These are phyloP conservation scores for Agastache rugosa DNA, from an alignment of 257 asterid species.

Conservation along the genomic window DNA sequence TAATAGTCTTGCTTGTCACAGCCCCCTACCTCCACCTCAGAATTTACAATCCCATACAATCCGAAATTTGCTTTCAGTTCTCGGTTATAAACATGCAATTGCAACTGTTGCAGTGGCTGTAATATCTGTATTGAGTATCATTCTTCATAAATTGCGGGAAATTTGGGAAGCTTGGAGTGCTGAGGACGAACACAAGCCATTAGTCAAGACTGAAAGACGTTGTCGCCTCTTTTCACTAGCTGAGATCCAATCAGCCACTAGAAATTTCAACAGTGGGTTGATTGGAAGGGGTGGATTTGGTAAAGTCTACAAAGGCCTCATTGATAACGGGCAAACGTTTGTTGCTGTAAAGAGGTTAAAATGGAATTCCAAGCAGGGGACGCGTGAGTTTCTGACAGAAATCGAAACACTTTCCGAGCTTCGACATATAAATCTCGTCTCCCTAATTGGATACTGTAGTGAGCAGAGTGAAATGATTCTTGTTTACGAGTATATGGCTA, in stretches of 20 bases:
- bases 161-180: conserved; percentile 34
- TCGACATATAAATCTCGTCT: conserved; percentile 15
- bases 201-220: conserved; percentile 34
- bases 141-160: conserved; percentile 39
- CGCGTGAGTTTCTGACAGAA: not conserved
- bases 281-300: conserved; percentile 32
- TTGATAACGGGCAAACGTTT: not conserved
- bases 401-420: conserved; percentile 11
- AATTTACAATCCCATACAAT: conserved; percentile 10
- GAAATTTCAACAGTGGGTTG: conserved; percentile 44
- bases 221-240: conserved; percentile 49
- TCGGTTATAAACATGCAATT: conserved; percentile 27
- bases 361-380: not conserved
- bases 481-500: conserved; percentile 15
- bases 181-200: conserved; percentile 36
- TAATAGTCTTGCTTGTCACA: conserved; percentile 47
- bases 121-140: conserved; percentile 35
- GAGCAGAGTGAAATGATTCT: conserved; percentile 9
- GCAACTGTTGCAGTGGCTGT: conserved; percentile 31
- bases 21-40: conserved; percentile 10
- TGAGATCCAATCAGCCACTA: conserved; percentile 54
- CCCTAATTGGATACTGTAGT: conserved; percentile 17
- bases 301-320: conserved; percentile 13
- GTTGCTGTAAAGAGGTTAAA: conserved; percentile 20
- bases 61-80: not conserved